These are phyloP conservation scores for Aspergillus aculeatus DNA, from an alignment of 2,329 filamentous ascomycete species.

Conservation along the genomic window DNA sequence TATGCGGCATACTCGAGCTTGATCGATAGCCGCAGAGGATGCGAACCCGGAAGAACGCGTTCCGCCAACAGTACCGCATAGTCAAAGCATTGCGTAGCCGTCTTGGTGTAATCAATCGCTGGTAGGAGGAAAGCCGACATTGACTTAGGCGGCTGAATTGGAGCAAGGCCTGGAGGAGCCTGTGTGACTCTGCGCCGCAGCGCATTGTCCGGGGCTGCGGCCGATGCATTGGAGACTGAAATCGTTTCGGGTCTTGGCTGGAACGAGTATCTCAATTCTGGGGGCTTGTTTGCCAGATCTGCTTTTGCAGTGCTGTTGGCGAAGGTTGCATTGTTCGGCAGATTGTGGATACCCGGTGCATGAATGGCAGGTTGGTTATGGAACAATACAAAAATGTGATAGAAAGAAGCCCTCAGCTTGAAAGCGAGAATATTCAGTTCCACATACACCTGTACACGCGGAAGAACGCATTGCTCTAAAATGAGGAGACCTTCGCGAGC, in stretches of 20 bases:
- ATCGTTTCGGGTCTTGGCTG: slow-evolving; percentile 18
- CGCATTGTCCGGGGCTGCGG: not conserved
- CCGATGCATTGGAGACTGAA: slow-evolving; percentile 5
- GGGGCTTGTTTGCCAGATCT: slow-evolving; percentile 20
- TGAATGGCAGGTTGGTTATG: slow-evolving; percentile 84
- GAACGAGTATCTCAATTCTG: slow-evolving; percentile 20
- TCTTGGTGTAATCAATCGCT: slow-evolving; percentile 74
- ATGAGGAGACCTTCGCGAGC: slow-evolving; percentile 86
- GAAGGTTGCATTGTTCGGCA: slow-evolving; percentile 29
- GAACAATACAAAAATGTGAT: slow-evolving; percentile 94
- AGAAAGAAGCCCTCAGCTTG: slow-evolving; percentile 90
- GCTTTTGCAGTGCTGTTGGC: slow-evolving; percentile 30
- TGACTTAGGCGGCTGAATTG: slow-evolving; percentile 31
- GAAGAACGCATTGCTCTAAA: slow-evolving; percentile 80
- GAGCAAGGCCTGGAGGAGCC: slow-evolving; percentile 40
- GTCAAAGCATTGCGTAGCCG: slow-evolving; percentile 77
- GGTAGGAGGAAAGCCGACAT: slow-evolving; percentile 76
- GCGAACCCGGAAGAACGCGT: slow-evolving; percentile 75
- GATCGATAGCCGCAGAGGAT: slow-evolving; percentile 83
- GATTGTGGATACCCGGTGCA: slow-evolving; percentile 53
- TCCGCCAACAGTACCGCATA: slow-evolving; percentile 75
- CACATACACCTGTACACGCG: slow-evolving; percentile 72
- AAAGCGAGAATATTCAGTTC: slow-evolving; percentile 87
- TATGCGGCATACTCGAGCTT: slow-evolving; percentile 93
- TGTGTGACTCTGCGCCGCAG: slow-evolving; percentile 12